Base-by-base conservation (phyloP, 768 basidiomycete genomes). In the Omphalotus guepiniiformis region DNA sequence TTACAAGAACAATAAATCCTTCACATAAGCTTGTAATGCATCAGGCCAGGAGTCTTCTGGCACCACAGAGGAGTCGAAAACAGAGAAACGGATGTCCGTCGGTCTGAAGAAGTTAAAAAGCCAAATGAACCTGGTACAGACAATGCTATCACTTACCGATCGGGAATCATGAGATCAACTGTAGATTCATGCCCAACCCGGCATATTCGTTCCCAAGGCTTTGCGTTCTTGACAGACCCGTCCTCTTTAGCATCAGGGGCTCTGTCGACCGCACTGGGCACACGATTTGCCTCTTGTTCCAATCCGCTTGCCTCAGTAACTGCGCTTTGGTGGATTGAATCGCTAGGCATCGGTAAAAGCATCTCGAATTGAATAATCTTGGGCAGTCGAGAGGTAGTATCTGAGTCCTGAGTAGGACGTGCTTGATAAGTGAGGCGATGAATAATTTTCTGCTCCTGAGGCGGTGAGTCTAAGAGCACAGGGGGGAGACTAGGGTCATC, bases 11-110 rank as follows among this genome's bases (percentile, higher is more conserved):
- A 60, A 56, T 21, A 82, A 61, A 39, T 63, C 56, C 1, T 56
- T 34, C 1, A 65, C 49, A 49, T 84, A 83, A 22, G 63, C 52
- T 47, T 58, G 59, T 45, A 85, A 55, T 30, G 57, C 65, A 12
- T 50, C 29, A 34, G 81, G 82, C 53, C 68, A 68, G n/a, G 63
- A 54, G 22, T 55, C 49, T 11, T 51, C 49, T 1, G 57, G 18
- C 13, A 76, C 41, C 4, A 49, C 21, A n/a, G 49, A 53, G 36
- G 59, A 61, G 41, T 71, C 63, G 25, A 68, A 65, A 19, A 71
- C 56, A 23, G 71, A 65, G 44, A 86, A 65, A 25, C 72, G 79
- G 27, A 83, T 55, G 56, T 86, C 83, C 69, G 82, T 71, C 11
- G 78, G 72, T 19, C 82, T 83, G 49, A 43, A 6, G n/a, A 46